phyloP scores from a whole-genome alignment of 352 stramenopile species.

The Phytophthora lateralis region DNA sequence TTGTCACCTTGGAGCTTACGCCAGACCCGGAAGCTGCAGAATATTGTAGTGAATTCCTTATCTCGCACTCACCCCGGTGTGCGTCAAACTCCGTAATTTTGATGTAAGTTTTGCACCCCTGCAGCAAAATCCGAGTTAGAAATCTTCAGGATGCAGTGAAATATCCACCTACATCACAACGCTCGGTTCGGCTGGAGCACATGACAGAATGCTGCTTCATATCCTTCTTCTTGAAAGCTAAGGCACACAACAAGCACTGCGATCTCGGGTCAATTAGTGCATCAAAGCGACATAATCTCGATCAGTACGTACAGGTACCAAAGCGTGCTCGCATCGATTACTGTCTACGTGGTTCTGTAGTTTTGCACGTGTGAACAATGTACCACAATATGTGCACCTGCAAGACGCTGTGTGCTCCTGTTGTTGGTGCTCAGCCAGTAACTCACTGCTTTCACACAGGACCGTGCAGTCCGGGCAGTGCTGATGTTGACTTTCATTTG shows the following conservation, averaged over 20 bases:
- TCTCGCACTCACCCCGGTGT: constrained; percentile 13
- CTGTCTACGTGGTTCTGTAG: constrained; percentile 29
- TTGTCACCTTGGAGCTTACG: neutral
- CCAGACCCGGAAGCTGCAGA: neutral
- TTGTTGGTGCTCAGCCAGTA: constrained; percentile 21
- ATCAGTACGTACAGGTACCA: constrained; percentile 31
- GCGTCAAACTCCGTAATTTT: constrained; percentile 42
- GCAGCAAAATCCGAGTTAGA: constrained; percentile 11
- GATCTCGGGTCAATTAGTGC: constrained; percentile 2
- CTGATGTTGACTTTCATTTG: constrained; percentile 36
- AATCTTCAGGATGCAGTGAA: neutral
- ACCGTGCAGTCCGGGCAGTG: constrained; percentile 46
- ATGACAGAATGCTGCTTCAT: constrained; percentile 33
- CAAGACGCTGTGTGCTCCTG: constrained; percentile 26
- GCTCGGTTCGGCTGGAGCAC: constrained; percentile 61
- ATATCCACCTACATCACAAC: constrained; percentile 48
- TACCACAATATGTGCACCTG: constrained; percentile 38
- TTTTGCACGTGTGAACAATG: constrained; percentile 30
- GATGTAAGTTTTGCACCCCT: constrained; percentile 58
- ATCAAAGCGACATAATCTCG: neutral
- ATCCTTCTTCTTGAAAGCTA: constrained; percentile 58
- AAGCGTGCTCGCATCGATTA: constrained; percentile 27
- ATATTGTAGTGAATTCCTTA: neutral
- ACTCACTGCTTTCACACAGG: constrained; percentile 24
- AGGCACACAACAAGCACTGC: constrained; percentile 54